A percentile compares a stretch with the other conserved stretches of the same genome.
Evolutionary conservation across 495 filamentous ascomycete genomes (phyloP).

Genomic region (Cercophora scortea): DNA sequence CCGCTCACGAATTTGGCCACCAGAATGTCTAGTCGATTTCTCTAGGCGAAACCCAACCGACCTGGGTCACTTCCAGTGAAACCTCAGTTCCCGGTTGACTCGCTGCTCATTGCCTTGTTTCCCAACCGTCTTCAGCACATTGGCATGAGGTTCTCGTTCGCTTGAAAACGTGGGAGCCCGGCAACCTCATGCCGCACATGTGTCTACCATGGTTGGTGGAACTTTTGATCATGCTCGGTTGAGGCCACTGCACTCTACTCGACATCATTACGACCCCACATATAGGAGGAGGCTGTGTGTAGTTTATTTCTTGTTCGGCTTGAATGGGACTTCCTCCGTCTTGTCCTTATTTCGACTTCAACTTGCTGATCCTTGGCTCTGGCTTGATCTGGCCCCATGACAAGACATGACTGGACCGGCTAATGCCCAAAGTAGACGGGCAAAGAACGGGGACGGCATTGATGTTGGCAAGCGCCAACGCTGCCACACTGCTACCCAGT

Average conservation of each 20-base stretch:
- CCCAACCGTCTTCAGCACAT: too few species aligned
- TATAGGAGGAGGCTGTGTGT: background rate
- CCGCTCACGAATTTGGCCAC: too few species aligned
- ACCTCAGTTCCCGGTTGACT: too few species aligned
- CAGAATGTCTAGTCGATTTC: too few species aligned
- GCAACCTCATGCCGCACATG: background rate
- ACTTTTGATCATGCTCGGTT: constrained; percentile 1
- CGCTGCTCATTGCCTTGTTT: too few species aligned
- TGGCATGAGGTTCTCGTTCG: too few species aligned
- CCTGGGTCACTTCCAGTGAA: too few species aligned
- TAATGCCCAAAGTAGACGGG: constrained; percentile 18
- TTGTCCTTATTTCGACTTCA: constrained; percentile 9
- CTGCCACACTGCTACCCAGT: constrained; percentile 8
- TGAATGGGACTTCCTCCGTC: constrained; percentile 16
- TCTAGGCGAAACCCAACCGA: too few species aligned
- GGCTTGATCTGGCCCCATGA: background rate
- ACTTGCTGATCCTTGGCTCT: constrained; percentile 5
- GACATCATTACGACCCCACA: constrained; percentile 2
- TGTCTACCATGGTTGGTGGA: background rate
- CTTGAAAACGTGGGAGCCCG: background rate
- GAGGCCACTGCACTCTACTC: constrained; percentile 2
- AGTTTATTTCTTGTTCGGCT: constrained; percentile 13
- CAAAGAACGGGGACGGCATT: constrained; percentile 18
- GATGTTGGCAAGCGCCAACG: constrained; percentile 14
- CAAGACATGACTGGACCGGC: constrained; percentile 9